These are phyloP conservation scores for Spathaspora sp. DNA, from an alignment of 805 yeast genomes.

Conservation along the genomic window DNA sequence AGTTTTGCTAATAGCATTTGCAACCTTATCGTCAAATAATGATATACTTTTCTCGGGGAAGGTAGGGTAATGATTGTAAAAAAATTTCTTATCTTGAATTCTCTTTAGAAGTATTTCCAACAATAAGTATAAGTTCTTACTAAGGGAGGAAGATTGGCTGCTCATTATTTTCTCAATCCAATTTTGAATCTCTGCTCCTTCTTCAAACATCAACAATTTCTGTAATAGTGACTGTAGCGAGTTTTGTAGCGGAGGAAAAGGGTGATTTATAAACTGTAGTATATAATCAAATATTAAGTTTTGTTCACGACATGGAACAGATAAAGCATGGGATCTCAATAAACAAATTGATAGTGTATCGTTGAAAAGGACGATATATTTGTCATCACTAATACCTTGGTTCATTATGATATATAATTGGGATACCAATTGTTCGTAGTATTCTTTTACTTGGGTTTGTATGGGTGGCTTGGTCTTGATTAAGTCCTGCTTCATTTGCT, in stretches of 20 bases:
- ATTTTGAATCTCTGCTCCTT: slow-evolving; percentile 13
- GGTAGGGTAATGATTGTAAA: slow-evolving; percentile 42
- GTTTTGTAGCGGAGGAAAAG: slow-evolving; percentile 67
- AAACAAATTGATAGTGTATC: slow-evolving; percentile 69
- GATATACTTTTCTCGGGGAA: slow-evolving; percentile 47
- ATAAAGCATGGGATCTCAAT: slow-evolving; percentile 31
- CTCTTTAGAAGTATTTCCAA: slow-evolving; percentile 55
- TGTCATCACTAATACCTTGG: slow-evolving; percentile 1
- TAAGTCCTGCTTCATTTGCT: slow-evolving; percentile 4
- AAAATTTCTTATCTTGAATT: slow-evolving; percentile 32
- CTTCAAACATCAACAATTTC: slow-evolving; percentile 40
- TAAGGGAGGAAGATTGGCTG: slow-evolving; percentile 24
- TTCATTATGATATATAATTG: background rate
- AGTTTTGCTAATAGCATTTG: slow-evolving; percentile 65
- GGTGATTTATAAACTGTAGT: slow-evolving; percentile 66
- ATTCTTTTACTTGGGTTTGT: background rate
- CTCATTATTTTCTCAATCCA: slow-evolving; percentile 48
- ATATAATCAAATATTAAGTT: slow-evolving; percentile 42
- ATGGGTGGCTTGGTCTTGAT: slow-evolving; percentile 3
- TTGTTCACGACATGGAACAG: background rate
- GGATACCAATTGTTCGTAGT: background rate
- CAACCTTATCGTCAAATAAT: slow-evolving; percentile 56
- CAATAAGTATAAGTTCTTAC: slow-evolving; percentile 60
- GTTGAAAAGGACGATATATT: slow-evolving; percentile 33
- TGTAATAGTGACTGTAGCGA: slow-evolving; percentile 59